Percentiles rank a stretch among this genome's conserved stretches.
Conservation (phyloP, 2,329 filamentous ascomycete genomes). For the Grosmannia clavigera region DNA sequence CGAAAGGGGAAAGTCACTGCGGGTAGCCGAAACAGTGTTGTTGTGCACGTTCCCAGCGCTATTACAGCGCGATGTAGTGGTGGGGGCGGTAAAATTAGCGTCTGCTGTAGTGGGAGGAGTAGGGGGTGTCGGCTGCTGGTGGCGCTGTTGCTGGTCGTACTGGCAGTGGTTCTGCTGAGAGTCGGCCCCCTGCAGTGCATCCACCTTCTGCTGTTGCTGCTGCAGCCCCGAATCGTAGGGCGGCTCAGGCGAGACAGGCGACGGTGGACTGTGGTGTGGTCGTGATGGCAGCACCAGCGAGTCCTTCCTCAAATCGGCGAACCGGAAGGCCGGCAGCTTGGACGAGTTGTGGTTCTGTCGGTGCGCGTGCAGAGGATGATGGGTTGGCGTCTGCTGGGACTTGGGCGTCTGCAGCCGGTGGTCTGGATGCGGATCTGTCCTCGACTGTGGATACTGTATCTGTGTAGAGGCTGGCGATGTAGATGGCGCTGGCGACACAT, state of each 20-base stretch:
- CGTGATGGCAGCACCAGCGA: constrained; percentile 22
- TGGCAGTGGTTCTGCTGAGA: constrained; percentile 1
- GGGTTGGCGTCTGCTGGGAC: neutral
- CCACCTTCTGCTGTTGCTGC: neutral
- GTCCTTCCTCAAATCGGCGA: constrained; percentile 33
- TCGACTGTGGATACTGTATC: neutral
- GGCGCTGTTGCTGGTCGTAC: neutral
- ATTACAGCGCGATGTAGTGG: neutral
- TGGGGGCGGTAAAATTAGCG: neutral
- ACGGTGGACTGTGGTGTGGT: constrained; percentile 25
- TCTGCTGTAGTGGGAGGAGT: neutral
- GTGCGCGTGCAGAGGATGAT: constrained; percentile 28
- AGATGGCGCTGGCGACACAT: neutral
- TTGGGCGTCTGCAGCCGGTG: neutral
- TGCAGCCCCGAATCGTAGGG: constrained; percentile 17
- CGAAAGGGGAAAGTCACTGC: neutral
- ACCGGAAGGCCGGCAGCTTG: constrained; percentile 42
- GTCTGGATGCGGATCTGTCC: neutral
- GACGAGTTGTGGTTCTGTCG: constrained; percentile 42
- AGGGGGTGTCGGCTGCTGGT: neutral
- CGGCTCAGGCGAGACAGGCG: constrained; percentile 21
- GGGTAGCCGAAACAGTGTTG: neutral
- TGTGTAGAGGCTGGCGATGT: neutral
- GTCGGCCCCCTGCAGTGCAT: constrained; percentile 4
- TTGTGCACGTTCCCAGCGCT: constrained; percentile 2